Evolutionary conservation across 164 flowering plant species (phyloP), one percentile per base, ranked within the genome.

Genomic region (Berberis thunbergii): DNA sequence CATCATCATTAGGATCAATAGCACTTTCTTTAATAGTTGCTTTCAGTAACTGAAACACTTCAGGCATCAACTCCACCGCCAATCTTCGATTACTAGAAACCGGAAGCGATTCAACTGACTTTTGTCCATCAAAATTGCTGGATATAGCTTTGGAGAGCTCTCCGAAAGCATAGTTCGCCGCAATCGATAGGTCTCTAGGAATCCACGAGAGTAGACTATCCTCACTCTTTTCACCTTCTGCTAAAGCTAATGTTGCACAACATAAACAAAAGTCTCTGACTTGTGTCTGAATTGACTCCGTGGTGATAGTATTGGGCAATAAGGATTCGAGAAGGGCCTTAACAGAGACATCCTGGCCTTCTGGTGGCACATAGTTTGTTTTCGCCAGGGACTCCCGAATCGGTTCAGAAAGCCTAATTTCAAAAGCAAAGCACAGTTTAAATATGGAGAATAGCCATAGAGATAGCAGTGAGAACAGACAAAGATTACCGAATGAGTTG

Each of bases 11-110:
- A 26, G 72, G 62, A 73, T 76, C 92, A 66, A 87, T 78, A 1
- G 83, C 79, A 65, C 94, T 89, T 77, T 82, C 90, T 72, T 83
- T 83, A 13, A 91, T 86, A 41, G 56, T 78, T 48, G 64, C 86
- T 62, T 86, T 89, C 62, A 95, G 59, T 63, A 67, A 55, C 43
- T 86, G 96, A 60, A 86, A 63, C 46, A 85, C 82, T 45, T 76
- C 71, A 4, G 87, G 86, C 76, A 91, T 73, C 76, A 93, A 72
- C 40, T 81, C 88, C 60, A 76, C 65, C 64, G 77, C 81, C 72
- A 93, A 72, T 56, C 69, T 78, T 78, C 71, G 64, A 73, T 81
- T 84, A 50, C 70, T 78, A 3, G 76, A 58, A 60, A 73, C 49
- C 60, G 57, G 69, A 61, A 54, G 11, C 54, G 71, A 70, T n/a